phyloP scores from a whole-genome alignment of 345 rosid species.

The Streptanthus diversifolius region DNA sequence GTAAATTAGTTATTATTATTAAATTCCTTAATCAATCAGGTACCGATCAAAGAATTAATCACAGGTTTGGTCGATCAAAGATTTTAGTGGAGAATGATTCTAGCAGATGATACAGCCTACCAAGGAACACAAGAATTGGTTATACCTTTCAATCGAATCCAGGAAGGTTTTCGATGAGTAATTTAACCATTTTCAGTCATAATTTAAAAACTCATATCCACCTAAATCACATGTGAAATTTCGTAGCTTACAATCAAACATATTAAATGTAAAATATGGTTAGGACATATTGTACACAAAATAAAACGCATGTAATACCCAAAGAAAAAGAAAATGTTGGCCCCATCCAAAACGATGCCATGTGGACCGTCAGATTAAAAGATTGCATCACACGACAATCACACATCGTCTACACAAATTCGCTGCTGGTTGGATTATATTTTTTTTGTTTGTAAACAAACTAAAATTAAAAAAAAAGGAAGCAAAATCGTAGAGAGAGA shows the following conservation, averaged over 20 bases:
- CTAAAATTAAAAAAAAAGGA: background rate
- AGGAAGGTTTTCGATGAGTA: background rate
- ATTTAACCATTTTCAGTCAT: background rate
- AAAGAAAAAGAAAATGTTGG: background rate
- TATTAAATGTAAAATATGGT: background rate
- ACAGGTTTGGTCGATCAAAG: background rate
- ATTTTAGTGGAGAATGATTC: background rate
- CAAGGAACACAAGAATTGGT: background rate
- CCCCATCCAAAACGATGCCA: conserved; percentile 16
- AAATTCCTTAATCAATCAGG: background rate
- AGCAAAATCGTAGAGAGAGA: background rate
- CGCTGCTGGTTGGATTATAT: conserved; percentile 17
- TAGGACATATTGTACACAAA: background rate
- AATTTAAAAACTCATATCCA: background rate
- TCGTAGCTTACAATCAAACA: background rate
- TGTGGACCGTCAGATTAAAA: conserved; percentile 27
- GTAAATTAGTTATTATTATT: background rate
- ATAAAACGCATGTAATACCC: background rate
- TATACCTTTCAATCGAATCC: background rate
- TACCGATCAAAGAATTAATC: background rate
- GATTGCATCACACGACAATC: conserved; percentile 29
- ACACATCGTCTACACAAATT: conserved; percentile 27
- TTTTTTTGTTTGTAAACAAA: background rate
- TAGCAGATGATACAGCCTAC: background rate
- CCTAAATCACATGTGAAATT: background rate